phyloP scores from a whole-genome alignment of 202 grass and related monocot genomes.

The Elaeis oleifera region DNA sequence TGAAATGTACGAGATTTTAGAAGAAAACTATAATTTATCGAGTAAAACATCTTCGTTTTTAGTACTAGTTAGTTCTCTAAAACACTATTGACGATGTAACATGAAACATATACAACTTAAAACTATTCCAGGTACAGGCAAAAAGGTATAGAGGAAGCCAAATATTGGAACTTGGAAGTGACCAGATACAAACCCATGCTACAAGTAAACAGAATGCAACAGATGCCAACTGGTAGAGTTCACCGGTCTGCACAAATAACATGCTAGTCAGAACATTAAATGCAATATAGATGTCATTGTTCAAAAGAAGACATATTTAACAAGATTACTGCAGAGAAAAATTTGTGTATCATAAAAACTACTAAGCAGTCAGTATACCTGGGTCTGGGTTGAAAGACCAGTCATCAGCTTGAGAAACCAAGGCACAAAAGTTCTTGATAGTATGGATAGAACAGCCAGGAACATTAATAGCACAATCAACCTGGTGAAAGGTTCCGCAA shows the following conservation, averaged over 20 bases:
- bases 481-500: slow-evolving; percentile 30
- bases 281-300: background rate
- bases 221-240: slow-evolving; percentile 90
- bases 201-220: slow-evolving; percentile 98
- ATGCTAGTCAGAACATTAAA: slow-evolving; percentile 24
- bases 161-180: slow-evolving; percentile 11
- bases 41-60: too few species aligned
- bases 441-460: slow-evolving; percentile 79
- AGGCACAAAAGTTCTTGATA: slow-evolving; percentile 73
- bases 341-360: background rate
- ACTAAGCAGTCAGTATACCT: slow-evolving; percentile 37
- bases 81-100: too few species aligned
- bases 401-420: slow-evolving; percentile 99
- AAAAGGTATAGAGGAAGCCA: background rate
- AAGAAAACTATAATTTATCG: too few species aligned
- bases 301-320: slow-evolving; percentile 9
- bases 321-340: slow-evolving; percentile 2
- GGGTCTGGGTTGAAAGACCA: slow-evolving; percentile 65
- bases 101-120: too few species aligned
- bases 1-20: too few species aligned
- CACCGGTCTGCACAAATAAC: slow-evolving; percentile 73
- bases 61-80: too few species aligned
- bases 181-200: slow-evolving; percentile 81
- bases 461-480: slow-evolving; percentile 72
- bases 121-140: background rate